A percentile compares a stretch with the other conserved stretches of the same genome.
Conservation (phyloP, 164 flowering plant genomes). For the Macadamia tetraphylla region DNA sequence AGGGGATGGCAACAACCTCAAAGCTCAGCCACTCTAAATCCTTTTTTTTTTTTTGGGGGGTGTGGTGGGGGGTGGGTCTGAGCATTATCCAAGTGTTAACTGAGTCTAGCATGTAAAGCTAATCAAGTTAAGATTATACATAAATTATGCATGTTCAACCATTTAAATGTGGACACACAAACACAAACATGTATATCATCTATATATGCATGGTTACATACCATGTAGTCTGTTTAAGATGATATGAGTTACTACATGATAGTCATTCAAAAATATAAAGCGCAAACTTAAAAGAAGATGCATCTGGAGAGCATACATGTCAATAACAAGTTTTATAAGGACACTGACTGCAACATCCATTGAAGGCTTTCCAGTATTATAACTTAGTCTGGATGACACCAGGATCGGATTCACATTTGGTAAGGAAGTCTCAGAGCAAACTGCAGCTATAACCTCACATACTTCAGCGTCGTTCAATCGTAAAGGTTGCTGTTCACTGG, state of each 20-base stretch:
- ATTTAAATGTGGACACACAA: background rate
- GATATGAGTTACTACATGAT: too few species aligned
- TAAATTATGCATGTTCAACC: background rate
- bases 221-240: too few species aligned
- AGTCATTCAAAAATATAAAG: slow-evolving; percentile 2
- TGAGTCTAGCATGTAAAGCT: background rate
- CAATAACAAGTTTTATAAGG: slow-evolving; percentile 94
- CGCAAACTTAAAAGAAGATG: slow-evolving; percentile 10
- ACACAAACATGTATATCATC: background rate
- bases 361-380: slow-evolving; percentile 68
- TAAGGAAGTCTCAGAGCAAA: slow-evolving; percentile 71
- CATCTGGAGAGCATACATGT: slow-evolving; percentile 71
- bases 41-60: too few species aligned
- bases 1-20: too few species aligned
- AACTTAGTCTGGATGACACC: slow-evolving; percentile 65
- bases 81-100: background rate
- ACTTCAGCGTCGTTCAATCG: slow-evolving; percentile 86
- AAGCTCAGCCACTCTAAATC: too few species aligned
- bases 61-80: background rate
- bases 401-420: slow-evolving; percentile 51
- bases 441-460: slow-evolving; percentile 87
- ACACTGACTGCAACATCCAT: slow-evolving; percentile 98
- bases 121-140: too few species aligned
- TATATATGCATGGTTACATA: too few species aligned
- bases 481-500: slow-evolving; percentile 96